Percentiles rank a stretch among this genome's conserved stretches.
Conservation (phyloP, 495 filamentous ascomycete species). For the Tuber aestivum region DNA sequence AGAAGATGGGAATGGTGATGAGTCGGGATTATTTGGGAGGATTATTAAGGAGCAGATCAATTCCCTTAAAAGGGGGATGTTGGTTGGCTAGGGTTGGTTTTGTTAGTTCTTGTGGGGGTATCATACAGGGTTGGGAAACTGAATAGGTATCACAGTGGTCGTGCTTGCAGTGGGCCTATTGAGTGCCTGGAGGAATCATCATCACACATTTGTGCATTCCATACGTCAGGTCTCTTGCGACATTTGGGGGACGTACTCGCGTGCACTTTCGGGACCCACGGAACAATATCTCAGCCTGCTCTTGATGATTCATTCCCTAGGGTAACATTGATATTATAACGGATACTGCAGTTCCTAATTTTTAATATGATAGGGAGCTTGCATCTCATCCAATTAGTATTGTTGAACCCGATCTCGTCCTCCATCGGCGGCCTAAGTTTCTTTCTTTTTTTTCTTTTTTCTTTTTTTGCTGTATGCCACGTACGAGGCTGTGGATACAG, state of each 20-base stretch:
- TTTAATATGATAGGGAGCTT: not conserved
- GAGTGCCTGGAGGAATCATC: not conserved
- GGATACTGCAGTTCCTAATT: not conserved
- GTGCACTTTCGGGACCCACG: not conserved
- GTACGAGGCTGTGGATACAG: not conserved
- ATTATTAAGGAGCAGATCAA: constrained; percentile 55
- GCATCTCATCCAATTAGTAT: not conserved
- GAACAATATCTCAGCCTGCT: not conserved
- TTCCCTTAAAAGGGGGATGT: constrained; percentile 54
- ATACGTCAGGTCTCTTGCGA: too few relatives aligned
- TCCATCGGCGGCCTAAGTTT: not conserved
- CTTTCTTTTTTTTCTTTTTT: too few relatives aligned
- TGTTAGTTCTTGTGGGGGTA: not conserved
- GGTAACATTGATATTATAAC: not conserved
- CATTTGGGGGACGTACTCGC: not conserved
- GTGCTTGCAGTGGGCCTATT: not conserved
- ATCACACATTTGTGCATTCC: not conserved
- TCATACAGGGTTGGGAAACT: not conserved
- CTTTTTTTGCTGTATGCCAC: not conserved
- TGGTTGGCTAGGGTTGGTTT: constrained; percentile 22
- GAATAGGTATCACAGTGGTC: not conserved
- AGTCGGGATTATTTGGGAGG: constrained; percentile 36
- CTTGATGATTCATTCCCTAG: not conserved
- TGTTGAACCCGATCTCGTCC: not conserved
- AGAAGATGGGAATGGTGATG: not conserved